Conservation (phyloP, 306 rosid species). For the Myrica gale region DNA sequence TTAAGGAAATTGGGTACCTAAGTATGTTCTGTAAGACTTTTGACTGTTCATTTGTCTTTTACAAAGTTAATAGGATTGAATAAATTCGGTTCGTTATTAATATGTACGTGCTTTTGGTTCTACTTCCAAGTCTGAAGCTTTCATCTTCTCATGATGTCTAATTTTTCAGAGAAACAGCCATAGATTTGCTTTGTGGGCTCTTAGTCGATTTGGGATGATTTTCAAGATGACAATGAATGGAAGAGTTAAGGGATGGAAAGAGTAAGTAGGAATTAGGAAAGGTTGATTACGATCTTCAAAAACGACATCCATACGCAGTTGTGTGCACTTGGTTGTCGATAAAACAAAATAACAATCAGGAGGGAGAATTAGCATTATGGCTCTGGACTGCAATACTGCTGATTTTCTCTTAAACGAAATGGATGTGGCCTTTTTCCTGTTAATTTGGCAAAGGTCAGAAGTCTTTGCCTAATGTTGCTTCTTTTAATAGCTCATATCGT, state of each 20-base stretch:
- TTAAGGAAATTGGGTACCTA: not conserved
- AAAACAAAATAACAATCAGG: not conserved
- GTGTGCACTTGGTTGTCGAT: not conserved
- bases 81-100: no score
- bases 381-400: slow-evolving; percentile 3
- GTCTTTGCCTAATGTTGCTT: slow-evolving; percentile 20
- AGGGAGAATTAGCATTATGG: slow-evolving; percentile 6
- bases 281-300: not conserved
- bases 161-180: not conserved
- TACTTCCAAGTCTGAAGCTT: not conserved
- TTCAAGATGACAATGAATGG: not conserved
- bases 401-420: slow-evolving; percentile 14
- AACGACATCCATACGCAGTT: not conserved
- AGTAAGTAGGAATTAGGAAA: not conserved
- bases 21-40: not conserved
- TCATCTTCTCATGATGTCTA: not conserved
- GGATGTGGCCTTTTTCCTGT: slow-evolving; percentile 30
- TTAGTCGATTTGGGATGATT: not conserved
- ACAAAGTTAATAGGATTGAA: no score
- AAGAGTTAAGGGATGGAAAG: not conserved
- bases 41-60: no score
- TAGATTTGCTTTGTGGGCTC: not conserved
- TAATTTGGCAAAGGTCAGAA: slow-evolving; percentile 44
- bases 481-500: not conserved
- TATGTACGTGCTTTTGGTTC: not conserved